A percentile compares a stretch with the other conserved stretches of the same genome.
These are phyloP conservation scores for Naegleria fowleri DNA, from an alignment of 208 protist genomes.

Conservation along the genomic window DNA sequence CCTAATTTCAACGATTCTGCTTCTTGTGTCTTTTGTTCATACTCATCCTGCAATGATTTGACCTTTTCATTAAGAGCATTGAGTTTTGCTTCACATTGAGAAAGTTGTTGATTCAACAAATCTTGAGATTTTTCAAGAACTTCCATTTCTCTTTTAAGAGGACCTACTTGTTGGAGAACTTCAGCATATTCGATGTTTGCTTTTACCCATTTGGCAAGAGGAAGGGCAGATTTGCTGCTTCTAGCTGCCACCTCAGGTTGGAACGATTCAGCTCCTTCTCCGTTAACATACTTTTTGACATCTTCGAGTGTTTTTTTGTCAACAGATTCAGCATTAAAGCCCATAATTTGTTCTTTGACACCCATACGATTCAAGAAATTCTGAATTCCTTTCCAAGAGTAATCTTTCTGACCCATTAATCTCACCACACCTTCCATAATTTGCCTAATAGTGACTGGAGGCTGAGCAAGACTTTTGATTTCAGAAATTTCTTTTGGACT, in stretches of 20 bases:
- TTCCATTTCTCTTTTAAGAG: slow-evolving; percentile 73
- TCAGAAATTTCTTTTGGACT: slow-evolving; percentile 83
- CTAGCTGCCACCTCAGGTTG: slow-evolving; percentile 80
- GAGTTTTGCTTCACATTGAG: slow-evolving; percentile 55
- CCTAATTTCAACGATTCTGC: slow-evolving; percentile 75
- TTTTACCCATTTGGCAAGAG: slow-evolving; percentile 92
- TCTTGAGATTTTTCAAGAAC: not conserved
- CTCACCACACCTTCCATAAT: slow-evolving; percentile 90
- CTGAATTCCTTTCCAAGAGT: slow-evolving; percentile 86
- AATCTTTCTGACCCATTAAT: slow-evolving; percentile 72
- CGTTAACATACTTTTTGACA: slow-evolving; percentile 74
- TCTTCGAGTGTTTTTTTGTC: slow-evolving; percentile 53
- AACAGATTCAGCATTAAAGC: slow-evolving; percentile 85
- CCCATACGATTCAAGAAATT: slow-evolving; percentile 78
- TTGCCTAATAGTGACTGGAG: slow-evolving; percentile 85
- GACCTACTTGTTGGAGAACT: slow-evolving; percentile 82
- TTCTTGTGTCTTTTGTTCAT: slow-evolving; percentile 84
- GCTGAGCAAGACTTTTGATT: slow-evolving; percentile 88
- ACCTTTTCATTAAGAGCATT: slow-evolving; percentile 83
- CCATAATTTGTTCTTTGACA: slow-evolving; percentile 89
- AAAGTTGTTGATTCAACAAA: slow-evolving; percentile 43
- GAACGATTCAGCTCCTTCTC: slow-evolving; percentile 75
- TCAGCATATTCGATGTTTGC: slow-evolving; percentile 90
- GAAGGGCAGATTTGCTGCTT: slow-evolving; percentile 83
- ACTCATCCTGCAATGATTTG: slow-evolving; percentile 75